phyloP scores from a whole-genome alignment of 2,329 filamentous ascomycete species.

The Monilinia laxa region DNA sequence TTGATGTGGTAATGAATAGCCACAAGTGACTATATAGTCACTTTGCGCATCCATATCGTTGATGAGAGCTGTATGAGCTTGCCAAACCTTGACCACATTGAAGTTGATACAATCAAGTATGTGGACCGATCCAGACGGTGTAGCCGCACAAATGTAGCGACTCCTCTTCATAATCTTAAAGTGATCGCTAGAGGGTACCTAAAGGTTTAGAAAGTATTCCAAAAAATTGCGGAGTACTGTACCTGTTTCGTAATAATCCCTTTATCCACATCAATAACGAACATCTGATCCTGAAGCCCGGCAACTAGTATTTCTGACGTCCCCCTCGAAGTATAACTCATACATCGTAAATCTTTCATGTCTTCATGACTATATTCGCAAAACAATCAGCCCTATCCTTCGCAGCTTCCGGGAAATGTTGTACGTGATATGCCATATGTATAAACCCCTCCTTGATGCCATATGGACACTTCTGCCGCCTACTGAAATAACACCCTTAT shows the following conservation, averaged over 20 bases:
- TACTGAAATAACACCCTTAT: slow-evolving; percentile 84
- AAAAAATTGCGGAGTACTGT: slow-evolving; percentile 26
- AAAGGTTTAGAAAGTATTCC: slow-evolving; percentile 38
- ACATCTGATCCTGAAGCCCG: slow-evolving; percentile 83
- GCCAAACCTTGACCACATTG: slow-evolving; percentile 80
- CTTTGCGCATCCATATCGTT: slow-evolving; percentile 97
- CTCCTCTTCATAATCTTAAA: slow-evolving; percentile 92
- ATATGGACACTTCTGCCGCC: slow-evolving; percentile 84
- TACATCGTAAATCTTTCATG: slow-evolving; percentile 87
- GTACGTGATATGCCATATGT: slow-evolving; percentile 84
- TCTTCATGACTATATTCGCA: slow-evolving; percentile 58
- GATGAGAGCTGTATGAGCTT: slow-evolving; percentile 82
- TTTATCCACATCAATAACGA: slow-evolving; percentile 69
- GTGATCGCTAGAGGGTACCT: slow-evolving; percentile 69
- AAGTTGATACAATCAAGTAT: slow-evolving; percentile 80
- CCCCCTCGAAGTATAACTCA: slow-evolving; percentile 90
- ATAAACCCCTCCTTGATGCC: slow-evolving; percentile 75
- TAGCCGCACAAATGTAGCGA: slow-evolving; percentile 89
- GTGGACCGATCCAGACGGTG: slow-evolving; percentile 76
- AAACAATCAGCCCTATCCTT: slow-evolving; percentile 28
- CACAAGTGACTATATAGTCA: slow-evolving; percentile 93
- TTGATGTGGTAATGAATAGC: slow-evolving; percentile 81
- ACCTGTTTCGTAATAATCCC: slow-evolving; percentile 70
- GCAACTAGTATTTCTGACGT: slow-evolving; percentile 82
- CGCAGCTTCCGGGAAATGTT: slow-evolving; percentile 14